A percentile compares a stretch with the other conserved stretches of the same genome.
Conservation (phyloP, 495 filamentous ascomycete genomes). For the Recurvomyces mirabilis region DNA sequence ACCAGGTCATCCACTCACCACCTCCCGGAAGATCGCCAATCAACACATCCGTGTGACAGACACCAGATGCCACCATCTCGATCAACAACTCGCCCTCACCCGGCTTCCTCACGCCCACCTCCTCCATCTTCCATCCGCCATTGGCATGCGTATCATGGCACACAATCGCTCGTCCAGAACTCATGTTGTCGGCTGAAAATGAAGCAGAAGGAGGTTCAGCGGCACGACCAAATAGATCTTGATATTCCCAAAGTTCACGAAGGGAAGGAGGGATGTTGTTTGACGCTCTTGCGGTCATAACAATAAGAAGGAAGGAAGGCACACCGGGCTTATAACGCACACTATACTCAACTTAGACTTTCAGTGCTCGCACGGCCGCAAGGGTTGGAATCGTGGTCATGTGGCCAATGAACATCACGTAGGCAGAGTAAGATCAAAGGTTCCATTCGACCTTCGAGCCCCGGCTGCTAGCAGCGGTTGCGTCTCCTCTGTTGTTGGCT, state of each 20-base stretch:
- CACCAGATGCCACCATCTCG: slow-evolving; percentile 22
- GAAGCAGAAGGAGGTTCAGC: background rate
- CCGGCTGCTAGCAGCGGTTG: too few relatives aligned
- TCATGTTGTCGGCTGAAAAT: background rate
- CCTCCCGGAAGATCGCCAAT: slow-evolving; percentile 18
- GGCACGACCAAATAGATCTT: background rate
- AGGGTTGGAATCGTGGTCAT: too few relatives aligned
- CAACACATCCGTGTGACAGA: slow-evolving; percentile 22
- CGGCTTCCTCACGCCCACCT: slow-evolving; percentile 18
- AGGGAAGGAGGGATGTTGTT: slow-evolving; percentile 2
- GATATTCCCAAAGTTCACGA: slow-evolving; percentile 1
- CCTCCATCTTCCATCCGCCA: slow-evolving; percentile 25
- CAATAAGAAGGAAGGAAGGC: background rate
- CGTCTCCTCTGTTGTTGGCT: too few relatives aligned
- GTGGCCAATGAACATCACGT: too few relatives aligned
- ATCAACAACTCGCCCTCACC: slow-evolving; percentile 24
- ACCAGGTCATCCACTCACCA: too few relatives aligned
- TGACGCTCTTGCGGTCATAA: background rate
- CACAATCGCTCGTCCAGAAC: slow-evolving; percentile 21
- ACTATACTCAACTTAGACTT: too few relatives aligned
- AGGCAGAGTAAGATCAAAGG: too few relatives aligned
- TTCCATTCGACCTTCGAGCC: too few relatives aligned
- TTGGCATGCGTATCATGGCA: slow-evolving; percentile 22
- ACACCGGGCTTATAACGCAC: too few relatives aligned
- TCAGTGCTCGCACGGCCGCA: too few relatives aligned